Base-by-base conservation (phyloP, 352 stramenopile species). In the Thraustochytrium sp. region DNA sequence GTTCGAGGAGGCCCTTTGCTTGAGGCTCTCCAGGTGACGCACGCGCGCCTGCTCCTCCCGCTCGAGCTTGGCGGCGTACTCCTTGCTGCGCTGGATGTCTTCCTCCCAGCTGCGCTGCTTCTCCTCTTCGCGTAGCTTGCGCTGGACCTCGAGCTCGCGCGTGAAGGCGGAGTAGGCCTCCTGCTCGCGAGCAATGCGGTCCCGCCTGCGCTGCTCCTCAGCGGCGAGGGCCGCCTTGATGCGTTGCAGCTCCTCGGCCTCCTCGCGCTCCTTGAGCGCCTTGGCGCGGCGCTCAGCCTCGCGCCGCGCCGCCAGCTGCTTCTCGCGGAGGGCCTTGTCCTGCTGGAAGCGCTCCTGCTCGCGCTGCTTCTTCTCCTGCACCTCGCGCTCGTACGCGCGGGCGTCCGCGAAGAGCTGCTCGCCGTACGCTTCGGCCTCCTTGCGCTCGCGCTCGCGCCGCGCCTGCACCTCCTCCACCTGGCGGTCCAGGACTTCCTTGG, bases 321-420 rank as follows among this genome's bases (percentile, higher is more conserved):
- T 54, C 16, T 75, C 62, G 62, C 62, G 62, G 26, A 75, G 62
- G 4, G 51, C 62, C 44, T 75, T 75, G 62, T 75, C 62, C 36
- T 3, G 62, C 62, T 53, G 37, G 31, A 51, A 54, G 26, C 11
- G 3, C 62, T 75, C 62, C 23, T 31, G 37, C 62, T 75, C 62
- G 38, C 44, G 38, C n/a, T 51, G 37, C 26, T 13, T 9, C 18
- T 75, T 51, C 37, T 75, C 62, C 11, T 8, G 36, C 26, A 72
- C 40, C 16, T 72, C 26, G 34, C 40, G 36, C 9, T 72, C 59
- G 59, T 72, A 72, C 34, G 59, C 59, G 2, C 59, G 59, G 21
- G 59, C 40, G 21, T 72, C 36, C 1, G 16, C 40, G 18, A 31
- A 44, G 13, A 72, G 16, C 26, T 72, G 16, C 40, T 72, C 26